A percentile compares a stretch with the other conserved stretches of the same genome.
Conservation (phyloP, 1,139 yeast genomes). For the Meyerozyma smithsonii region DNA sequence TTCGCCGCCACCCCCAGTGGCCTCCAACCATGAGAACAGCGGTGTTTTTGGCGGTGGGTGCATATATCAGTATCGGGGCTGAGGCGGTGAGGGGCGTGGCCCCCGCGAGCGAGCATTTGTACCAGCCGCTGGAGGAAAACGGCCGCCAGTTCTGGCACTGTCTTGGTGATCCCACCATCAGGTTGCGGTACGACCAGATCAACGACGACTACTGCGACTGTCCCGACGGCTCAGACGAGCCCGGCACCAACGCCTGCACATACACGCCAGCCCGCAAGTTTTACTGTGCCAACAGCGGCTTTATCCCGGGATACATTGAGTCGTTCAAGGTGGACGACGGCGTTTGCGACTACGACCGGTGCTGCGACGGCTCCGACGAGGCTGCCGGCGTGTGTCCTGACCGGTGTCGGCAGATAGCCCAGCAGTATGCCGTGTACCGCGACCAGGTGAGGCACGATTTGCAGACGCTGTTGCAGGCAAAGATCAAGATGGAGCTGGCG, state of each 20-base stretch:
- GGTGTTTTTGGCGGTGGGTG: neutral
- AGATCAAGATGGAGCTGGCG: conserved; percentile 11
- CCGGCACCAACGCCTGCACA: conserved; percentile 86
- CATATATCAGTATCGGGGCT: neutral
- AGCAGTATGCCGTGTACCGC: conserved; percentile 24
- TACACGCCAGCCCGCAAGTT: conserved; percentile 40
- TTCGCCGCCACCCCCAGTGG: neutral
- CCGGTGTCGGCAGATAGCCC: conserved; percentile 48
- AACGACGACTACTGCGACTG: conserved; percentile 94
- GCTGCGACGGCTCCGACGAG: conserved; percentile 98
- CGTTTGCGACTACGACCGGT: conserved; percentile 79
- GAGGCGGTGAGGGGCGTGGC: conserved; percentile 23
- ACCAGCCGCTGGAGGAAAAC: conserved; percentile 46
- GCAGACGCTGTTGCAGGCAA: conserved; percentile 19
- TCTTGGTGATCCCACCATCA: conserved; percentile 57
- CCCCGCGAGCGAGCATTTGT: conserved; percentile 41
- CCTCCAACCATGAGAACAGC: neutral
- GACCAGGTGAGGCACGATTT: conserved; percentile 13
- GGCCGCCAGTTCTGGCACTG: conserved; percentile 58
- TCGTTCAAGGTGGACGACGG: conserved; percentile 79
- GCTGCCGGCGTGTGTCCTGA: conserved; percentile 46
- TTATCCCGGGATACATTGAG: conserved; percentile 51
- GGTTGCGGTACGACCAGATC: conserved; percentile 54
- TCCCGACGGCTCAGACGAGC: conserved; percentile 97
- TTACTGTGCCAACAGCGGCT: conserved; percentile 78